Conservation (phyloP, 306 rosid genomes). For the Morella rubra region DNA sequence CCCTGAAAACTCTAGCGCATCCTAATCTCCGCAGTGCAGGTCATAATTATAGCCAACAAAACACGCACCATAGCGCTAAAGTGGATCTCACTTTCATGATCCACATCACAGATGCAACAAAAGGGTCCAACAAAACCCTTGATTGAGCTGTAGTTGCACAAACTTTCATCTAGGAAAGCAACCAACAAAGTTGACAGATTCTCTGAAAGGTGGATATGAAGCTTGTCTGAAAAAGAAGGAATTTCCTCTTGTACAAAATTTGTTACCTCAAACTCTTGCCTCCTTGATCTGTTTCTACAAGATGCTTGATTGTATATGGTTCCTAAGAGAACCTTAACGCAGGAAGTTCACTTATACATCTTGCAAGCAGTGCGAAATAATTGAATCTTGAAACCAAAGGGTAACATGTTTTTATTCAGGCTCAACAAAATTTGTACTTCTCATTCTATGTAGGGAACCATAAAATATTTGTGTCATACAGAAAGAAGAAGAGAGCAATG, state of each 20-base stretch:
- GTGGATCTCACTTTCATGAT: neutral
- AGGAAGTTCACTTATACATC: neutral
- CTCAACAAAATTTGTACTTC: conserved; percentile 1
- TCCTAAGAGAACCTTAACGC: no score
- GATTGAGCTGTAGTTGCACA: neutral
- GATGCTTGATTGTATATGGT: no score
- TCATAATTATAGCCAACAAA: neutral
- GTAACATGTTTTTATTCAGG: conserved; percentile 15
- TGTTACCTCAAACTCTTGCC: neutral
- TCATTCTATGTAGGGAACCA: neutral
- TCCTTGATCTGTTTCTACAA: neutral
- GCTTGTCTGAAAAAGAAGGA: neutral
- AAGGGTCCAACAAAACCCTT: neutral
- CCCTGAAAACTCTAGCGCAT: no score
- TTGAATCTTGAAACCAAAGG: neutral
- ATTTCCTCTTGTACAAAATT: neutral
- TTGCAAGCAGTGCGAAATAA: neutral
- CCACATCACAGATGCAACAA: neutral
- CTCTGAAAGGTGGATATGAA: neutral
- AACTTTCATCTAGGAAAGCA: neutral
- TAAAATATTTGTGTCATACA: neutral
- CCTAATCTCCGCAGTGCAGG: no score
- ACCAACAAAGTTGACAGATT: neutral
- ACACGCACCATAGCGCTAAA: neutral
- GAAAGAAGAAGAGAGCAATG: neutral